Evolutionary conservation across 805 yeast genomes (phyloP).

Genomic region (Hanseniaspora lachancei): DNA sequence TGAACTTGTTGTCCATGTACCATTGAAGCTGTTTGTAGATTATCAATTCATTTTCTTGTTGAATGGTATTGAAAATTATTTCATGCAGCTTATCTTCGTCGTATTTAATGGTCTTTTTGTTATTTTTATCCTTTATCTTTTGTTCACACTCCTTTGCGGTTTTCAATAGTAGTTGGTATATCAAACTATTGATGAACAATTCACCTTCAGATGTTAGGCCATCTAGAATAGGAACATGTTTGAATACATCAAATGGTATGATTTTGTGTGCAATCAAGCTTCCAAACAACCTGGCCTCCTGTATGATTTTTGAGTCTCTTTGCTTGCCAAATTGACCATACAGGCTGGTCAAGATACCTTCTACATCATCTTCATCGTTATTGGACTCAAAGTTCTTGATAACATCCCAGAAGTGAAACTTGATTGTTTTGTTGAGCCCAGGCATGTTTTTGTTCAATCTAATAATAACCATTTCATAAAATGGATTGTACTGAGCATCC

Average conservation of each 20-base stretch:
- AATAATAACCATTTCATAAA: constrained; percentile 37
- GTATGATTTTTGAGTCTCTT: constrained; percentile 47
- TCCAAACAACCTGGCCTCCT: constrained; percentile 74
- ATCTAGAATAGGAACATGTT: constrained; percentile 60
- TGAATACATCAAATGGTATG: constrained; percentile 58
- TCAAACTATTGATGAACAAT: constrained; percentile 58
- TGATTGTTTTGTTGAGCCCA: constrained; percentile 40
- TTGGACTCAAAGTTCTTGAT: constrained; percentile 54
- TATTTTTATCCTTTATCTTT: constrained; percentile 23
- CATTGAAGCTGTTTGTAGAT: constrained; percentile 26
- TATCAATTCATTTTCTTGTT: constrained; percentile 20
- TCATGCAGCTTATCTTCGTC: constrained; percentile 23
- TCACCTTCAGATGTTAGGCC: constrained; percentile 46
- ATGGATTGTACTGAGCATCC: constrained; percentile 76
- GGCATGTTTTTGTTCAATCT: constrained; percentile 50
- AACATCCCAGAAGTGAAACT: constrained; percentile 80
- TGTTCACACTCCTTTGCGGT: constrained; percentile 50
- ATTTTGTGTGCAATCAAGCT: constrained; percentile 58
- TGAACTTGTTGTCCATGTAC: constrained; percentile 23
- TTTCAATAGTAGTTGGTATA: constrained; percentile 53
- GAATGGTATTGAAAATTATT: constrained; percentile 18
- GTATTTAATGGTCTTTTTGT: constrained; percentile 16
- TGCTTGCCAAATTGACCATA: constrained; percentile 39
- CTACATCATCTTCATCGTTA: constrained; percentile 26
- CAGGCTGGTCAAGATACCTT: constrained; percentile 23